Percentiles rank a stretch among this genome's conserved stretches.
phyloP scores from a whole-genome alignment of 805 yeast species.

The Yamadazyma endophytica region DNA sequence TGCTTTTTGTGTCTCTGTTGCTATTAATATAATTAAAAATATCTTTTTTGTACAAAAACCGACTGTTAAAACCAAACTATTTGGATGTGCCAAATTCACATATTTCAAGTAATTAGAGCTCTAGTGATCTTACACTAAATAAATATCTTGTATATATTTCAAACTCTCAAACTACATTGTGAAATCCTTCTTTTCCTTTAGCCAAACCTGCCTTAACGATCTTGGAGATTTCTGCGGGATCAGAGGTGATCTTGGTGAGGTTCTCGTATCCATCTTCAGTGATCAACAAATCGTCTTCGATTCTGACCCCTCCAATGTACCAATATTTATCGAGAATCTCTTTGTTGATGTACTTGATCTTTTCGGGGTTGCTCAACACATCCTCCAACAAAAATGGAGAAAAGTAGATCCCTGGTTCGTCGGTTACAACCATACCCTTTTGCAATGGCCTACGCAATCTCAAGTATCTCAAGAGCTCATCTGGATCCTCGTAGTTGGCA shows the following conservation, averaged over 20 bases:
- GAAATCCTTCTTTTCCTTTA: slow-evolving; percentile 63
- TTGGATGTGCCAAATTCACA: no score
- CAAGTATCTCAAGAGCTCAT: slow-evolving; percentile 70
- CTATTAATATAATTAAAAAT: no score
- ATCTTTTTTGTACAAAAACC: no score
- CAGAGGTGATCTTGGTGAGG: slow-evolving; percentile 77
- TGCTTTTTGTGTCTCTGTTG: no score
- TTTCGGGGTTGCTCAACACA: slow-evolving; percentile 44
- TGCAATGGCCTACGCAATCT: slow-evolving; percentile 73
- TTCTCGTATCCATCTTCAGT: slow-evolving; percentile 76
- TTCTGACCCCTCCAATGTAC: slow-evolving; percentile 95
- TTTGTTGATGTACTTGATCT: slow-evolving; percentile 55
- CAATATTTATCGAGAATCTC: slow-evolving; percentile 71
- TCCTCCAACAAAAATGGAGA: slow-evolving; percentile 75
- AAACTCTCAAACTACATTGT: slow-evolving; percentile 31
- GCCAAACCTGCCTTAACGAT: slow-evolving; percentile 70
- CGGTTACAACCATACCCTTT: slow-evolving; percentile 82
- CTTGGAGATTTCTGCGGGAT: slow-evolving; percentile 74
- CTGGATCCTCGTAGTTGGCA: slow-evolving; percentile 80
- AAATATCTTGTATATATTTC: not conserved
- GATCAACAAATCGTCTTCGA: slow-evolving; percentile 87
- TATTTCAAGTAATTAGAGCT: no score
- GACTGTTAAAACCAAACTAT: no score
- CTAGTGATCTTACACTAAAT: no score
- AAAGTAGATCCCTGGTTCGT: slow-evolving; percentile 94